A percentile compares a stretch with the other conserved stretches of the same genome.
Evolutionary conservation across 2,329 filamentous ascomycete genomes (phyloP).

Genomic region (Fusarium globosum): DNA sequence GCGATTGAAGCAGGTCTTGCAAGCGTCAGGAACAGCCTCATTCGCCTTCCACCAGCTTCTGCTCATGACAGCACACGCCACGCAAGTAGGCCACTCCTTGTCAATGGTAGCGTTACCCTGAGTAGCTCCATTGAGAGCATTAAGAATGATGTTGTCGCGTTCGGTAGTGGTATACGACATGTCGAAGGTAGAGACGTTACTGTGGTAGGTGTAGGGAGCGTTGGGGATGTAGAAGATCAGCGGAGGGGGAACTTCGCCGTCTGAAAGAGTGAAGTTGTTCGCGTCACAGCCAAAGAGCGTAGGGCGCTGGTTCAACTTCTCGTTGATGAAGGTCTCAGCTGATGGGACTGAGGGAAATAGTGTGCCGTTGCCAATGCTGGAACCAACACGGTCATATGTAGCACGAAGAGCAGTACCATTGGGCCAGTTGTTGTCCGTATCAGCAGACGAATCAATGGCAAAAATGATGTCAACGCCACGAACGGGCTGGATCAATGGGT

Average conservation of each 20-base stretch:
- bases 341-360: slow-evolving; percentile 70
- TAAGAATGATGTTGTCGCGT: slow-evolving; percentile 84
- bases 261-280: slow-evolving; percentile 45
- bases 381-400: slow-evolving; percentile 65
- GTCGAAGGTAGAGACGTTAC: slow-evolving; percentile 84
- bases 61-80: slow-evolving; percentile 88
- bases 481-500: slow-evolving; percentile 65
- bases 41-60: slow-evolving; percentile 79
- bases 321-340: slow-evolving; percentile 65
- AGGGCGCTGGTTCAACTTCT: slow-evolving; percentile 69
- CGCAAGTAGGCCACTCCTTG: slow-evolving; percentile 80
- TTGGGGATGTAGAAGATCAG: slow-evolving; percentile 86
- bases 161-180: slow-evolving; percentile 70
- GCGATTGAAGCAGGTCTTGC: slow-evolving; percentile 77
- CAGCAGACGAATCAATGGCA: slow-evolving; percentile 72
- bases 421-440: slow-evolving; percentile 68
- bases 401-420: slow-evolving; percentile 69
- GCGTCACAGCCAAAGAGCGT: slow-evolving; percentile 75
- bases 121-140: slow-evolving; percentile 86
- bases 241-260: slow-evolving; percentile 65
- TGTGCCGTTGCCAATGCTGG: slow-evolving; percentile 61
- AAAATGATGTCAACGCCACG: slow-evolving; percentile 71
- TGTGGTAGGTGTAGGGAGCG: slow-evolving; percentile 78
- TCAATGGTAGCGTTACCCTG: slow-evolving; percentile 84
- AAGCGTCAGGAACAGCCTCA: slow-evolving; percentile 75